A percentile compares a stretch with the other conserved stretches of the same genome.
These are phyloP conservation scores for Hymenoscyphus fraxineus DNA, from an alignment of 2,329 filamentous ascomycete genomes.

Conservation along the genomic window DNA sequence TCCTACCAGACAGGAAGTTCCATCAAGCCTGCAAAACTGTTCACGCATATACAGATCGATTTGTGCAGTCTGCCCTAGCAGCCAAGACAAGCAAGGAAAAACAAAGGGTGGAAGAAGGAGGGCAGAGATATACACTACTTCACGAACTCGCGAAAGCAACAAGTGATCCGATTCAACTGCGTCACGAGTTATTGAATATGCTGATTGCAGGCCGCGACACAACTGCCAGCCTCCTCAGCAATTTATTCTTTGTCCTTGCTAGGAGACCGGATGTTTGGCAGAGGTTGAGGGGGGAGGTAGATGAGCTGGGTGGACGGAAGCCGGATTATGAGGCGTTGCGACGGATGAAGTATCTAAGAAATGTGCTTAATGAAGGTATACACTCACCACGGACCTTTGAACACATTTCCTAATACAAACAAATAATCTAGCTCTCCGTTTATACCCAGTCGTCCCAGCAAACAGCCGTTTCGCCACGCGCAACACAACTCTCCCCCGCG, in stretches of 20 bases:
- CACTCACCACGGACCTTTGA: too few relatives aligned
- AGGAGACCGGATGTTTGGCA: background rate
- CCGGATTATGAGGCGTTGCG: conserved; percentile 55
- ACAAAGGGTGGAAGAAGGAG: background rate
- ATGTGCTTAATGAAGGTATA: conserved; percentile 46
- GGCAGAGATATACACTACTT: background rate
- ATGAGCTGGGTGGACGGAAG: conserved; percentile 32
- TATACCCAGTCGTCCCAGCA: conserved; percentile 37
- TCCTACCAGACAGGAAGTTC: background rate
- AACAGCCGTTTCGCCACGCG: conserved; percentile 37
- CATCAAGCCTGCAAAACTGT: background rate
- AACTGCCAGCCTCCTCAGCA: background rate
- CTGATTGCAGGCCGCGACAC: conserved; percentile 5
- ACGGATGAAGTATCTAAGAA: conserved; percentile 53
- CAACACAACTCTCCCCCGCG: conserved; percentile 37
- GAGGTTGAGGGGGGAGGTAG: conserved; percentile 34
- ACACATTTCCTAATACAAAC: too few relatives aligned
- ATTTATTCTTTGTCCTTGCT: background rate
- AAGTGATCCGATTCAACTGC: background rate
- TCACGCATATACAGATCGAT: background rate
- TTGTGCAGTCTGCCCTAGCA: background rate
- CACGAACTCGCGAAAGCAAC: conserved; percentile 8
- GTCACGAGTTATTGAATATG: conserved; percentile 2
- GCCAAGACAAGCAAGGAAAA: background rate
- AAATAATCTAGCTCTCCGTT: conserved; percentile 34